These are phyloP conservation scores for Cladorrhinum sp. DNA, from an alignment of 2,329 filamentous ascomycete species.

Conservation along the genomic window DNA sequence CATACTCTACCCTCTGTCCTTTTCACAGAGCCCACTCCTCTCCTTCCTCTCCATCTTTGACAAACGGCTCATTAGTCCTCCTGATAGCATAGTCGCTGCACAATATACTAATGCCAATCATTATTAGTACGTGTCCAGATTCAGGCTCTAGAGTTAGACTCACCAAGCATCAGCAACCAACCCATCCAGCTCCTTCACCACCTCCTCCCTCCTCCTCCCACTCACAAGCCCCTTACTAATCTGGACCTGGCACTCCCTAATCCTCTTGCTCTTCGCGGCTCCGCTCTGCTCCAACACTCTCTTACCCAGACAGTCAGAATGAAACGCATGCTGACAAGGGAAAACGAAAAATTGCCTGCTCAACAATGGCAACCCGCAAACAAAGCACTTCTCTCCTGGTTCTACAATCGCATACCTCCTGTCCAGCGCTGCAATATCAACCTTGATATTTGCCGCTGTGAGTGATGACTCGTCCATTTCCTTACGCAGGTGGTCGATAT, in stretches of 20 bases:
- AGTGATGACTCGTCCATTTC: constrained; percentile 95
- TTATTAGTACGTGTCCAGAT: neutral
- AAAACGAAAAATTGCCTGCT: constrained; percentile 97
- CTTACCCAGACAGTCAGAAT: constrained; percentile 87
- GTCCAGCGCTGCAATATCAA: constrained; percentile 82
- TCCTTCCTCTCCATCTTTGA: constrained; percentile 67
- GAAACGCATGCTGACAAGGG: constrained; percentile 96
- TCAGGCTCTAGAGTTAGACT: constrained; percentile 29
- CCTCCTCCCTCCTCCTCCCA: constrained; percentile 71
- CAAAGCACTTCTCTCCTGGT: constrained; percentile 90
- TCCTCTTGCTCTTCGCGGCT: constrained; percentile 70
- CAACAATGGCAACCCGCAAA: constrained; percentile 79
- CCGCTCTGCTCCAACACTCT: constrained; percentile 82
- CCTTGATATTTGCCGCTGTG: constrained; percentile 86
- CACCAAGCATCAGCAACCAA: constrained; percentile 87
- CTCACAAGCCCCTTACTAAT: constrained; percentile 72
- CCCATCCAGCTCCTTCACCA: constrained; percentile 86
- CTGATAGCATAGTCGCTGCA: constrained; percentile 96
- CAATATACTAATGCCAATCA: constrained; percentile 64
- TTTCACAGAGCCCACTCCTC: constrained; percentile 75
- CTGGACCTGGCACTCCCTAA: constrained; percentile 80
- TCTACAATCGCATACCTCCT: constrained; percentile 94
- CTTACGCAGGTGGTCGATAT: constrained; percentile 81
- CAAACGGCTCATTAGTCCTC: constrained; percentile 89
- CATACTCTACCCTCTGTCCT: too few relatives aligned